Conservation (phyloP, 192 early-diverging fungal genomes). For the Rhizophlyctis rosea region DNA sequence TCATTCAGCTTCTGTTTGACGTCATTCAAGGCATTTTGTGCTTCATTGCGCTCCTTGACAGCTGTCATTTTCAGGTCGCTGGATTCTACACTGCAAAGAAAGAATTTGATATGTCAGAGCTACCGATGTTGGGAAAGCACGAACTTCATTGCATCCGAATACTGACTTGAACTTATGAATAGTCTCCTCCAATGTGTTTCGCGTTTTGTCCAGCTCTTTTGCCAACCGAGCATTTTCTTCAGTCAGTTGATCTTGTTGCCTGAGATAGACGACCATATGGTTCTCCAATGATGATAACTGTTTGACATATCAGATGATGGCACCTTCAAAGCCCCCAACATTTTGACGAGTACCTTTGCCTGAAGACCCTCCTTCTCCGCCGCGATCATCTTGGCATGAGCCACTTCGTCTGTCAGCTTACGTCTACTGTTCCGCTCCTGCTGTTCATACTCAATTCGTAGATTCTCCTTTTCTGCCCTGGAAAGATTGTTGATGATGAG, state of each 20-base stretch:
- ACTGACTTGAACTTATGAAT: slow-evolving; percentile 30
- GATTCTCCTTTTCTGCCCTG: slow-evolving; percentile 40
- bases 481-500: no score
- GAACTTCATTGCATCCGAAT: no score
- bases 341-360: slow-evolving; percentile 4
- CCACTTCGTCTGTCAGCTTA: slow-evolving; percentile 27
- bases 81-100: slow-evolving; percentile 19
- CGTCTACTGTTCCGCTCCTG: slow-evolving; percentile 27
- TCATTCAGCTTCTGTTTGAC: slow-evolving; percentile 29
- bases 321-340: no score
- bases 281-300: slow-evolving; percentile 25
- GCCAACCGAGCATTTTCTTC: slow-evolving; percentile 26
- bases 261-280: slow-evolving; percentile 22
- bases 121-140: no score
- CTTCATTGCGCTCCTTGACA: slow-evolving; percentile 28
- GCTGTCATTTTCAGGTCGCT: slow-evolving; percentile 29
- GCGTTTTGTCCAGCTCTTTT: slow-evolving; percentile 34
- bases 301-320: no score
- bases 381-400: slow-evolving; percentile 28
- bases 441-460: slow-evolving; percentile 28
- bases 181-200: slow-evolving; percentile 26
- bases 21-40: slow-evolving; percentile 27
- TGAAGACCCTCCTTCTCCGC: slow-evolving; percentile 37
- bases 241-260: slow-evolving; percentile 22
- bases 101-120: no score